Conservation (phyloP, 2,329 filamentous ascomycete species). For the Fusarium sp. region DNA sequence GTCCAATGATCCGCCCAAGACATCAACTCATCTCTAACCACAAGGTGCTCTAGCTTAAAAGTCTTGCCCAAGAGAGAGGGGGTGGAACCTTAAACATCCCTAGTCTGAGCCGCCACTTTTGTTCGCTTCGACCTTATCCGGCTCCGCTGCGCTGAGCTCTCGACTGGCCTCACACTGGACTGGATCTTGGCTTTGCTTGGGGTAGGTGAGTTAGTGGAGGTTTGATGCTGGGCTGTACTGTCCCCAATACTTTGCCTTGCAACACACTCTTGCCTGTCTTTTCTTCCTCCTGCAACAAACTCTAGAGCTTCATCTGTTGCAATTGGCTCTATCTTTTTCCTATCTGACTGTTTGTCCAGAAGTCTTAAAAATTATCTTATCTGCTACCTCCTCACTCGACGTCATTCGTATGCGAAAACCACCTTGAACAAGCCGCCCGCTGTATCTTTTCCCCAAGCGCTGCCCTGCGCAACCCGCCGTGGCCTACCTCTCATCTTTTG, state of each 20-base stretch:
- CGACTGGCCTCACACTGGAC: constrained; percentile 15
- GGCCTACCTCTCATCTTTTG: constrained; percentile 11
- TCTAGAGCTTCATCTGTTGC: constrained; percentile 21
- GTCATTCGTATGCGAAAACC: constrained; percentile 33
- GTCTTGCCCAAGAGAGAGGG: constrained; percentile 30
- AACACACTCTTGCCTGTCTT: constrained; percentile 23
- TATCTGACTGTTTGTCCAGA: constrained; percentile 10
- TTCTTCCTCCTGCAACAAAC: constrained; percentile 35
- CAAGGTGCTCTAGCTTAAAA: constrained; percentile 8
- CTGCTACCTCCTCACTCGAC: constrained; percentile 16
- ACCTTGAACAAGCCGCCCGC: constrained; percentile 8
- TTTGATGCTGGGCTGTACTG: constrained; percentile 1
- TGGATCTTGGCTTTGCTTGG: constrained; percentile 15
- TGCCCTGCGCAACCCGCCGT: constrained; percentile 3
- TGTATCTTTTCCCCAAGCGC: not conserved
- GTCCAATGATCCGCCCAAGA: constrained; percentile 15
- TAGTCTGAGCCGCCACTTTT: constrained; percentile 40
- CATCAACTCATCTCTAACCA: constrained; percentile 13
- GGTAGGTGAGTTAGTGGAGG: constrained; percentile 22
- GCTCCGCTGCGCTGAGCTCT: constrained; percentile 33
- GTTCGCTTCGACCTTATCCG: constrained; percentile 38
- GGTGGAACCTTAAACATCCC: constrained; percentile 42
- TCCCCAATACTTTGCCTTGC: not conserved
- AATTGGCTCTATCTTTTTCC: constrained; percentile 23
- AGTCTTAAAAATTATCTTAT: constrained; percentile 1